A percentile compares a stretch with the other conserved stretches of the same genome.
Conservation (phyloP, 2,329 filamentous ascomycete genomes). For the Colletotrichum shisoi region DNA sequence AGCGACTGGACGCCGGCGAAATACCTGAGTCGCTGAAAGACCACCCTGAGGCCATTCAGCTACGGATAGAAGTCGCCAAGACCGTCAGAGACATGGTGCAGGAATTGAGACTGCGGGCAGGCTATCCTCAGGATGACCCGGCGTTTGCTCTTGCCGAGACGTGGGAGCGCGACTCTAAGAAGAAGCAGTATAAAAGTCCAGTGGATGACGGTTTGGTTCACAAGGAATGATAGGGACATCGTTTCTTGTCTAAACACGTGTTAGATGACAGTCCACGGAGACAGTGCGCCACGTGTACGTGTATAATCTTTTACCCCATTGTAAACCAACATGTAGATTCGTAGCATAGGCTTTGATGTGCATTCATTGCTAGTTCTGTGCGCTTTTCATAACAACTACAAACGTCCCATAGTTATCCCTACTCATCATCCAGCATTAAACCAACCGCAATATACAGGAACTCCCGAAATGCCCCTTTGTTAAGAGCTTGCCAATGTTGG, state of each 20-base stretch:
- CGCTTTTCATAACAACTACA: not conserved
- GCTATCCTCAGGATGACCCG: conserved; percentile 81
- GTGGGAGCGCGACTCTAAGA: conserved; percentile 67
- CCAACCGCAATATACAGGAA: conserved; percentile 2
- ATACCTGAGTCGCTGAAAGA: conserved; percentile 71
- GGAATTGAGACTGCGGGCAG: conserved; percentile 75
- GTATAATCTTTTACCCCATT: not conserved
- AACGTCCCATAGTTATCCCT: not conserved
- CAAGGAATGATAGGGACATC: conserved; percentile 20
- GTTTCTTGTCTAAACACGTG: too few relatives aligned
- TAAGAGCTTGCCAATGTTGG: not conserved
- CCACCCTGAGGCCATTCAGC: conserved; percentile 74
- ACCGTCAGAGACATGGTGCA: conserved; percentile 81
- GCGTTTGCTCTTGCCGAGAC: conserved; percentile 81
- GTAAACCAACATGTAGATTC: conserved; percentile 1
- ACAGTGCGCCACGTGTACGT: not conserved
- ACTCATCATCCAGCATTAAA: not conserved
- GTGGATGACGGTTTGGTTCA: conserved; percentile 62
- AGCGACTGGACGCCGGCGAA: conserved; percentile 57
- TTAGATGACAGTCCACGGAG: conserved; percentile 1
- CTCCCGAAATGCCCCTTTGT: conserved; percentile 10
- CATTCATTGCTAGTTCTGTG: conserved; percentile 1
- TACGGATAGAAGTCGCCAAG: conserved; percentile 78
- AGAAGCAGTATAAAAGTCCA: conserved; percentile 60
- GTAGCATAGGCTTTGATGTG: not conserved